Evolutionary conservation across 441 rosid genomes (phyloP), one percentile per base, ranked within the genome.

Genomic region (Populus trichocarpa): DNA sequence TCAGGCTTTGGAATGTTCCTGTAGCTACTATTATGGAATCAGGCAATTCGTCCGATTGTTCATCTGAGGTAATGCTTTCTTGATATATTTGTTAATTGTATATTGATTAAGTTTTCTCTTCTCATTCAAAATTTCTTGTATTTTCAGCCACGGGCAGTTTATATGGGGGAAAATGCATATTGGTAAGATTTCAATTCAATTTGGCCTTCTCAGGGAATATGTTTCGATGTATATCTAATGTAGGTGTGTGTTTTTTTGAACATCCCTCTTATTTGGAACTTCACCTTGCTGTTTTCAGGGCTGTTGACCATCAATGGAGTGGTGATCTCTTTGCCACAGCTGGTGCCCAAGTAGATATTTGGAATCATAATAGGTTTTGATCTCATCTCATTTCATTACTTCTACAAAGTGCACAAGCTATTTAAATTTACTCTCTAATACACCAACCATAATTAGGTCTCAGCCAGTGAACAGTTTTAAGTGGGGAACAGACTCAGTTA

Each of bases 301-400:
- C 90, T 69, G 96, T 92, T 83, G 98, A 96, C 88, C 98, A 96
- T 87, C 98, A 94, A 75, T 92, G 92, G 95, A 89, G 89, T 68
- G 90, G 98, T 68, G 97, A 96, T 22, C 89, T 90, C 57, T 94
- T 96, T 88, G 99, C 96, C 69, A 96, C 98, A 16, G 94, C 91
- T 53, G 97, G 99, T 69, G 98, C 98, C 78, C 98, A 89, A 86
- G 83, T 96, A n/a, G 98, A 96, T 80, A 86, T 94, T 87, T 96
- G 98, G 98, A 89, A 92, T 84, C 98, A 93, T 78, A 93, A 93
- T 82, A 93, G 99, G 99, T 32, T 96, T 67, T 74, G 33, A 78
- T 76, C 77, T 72, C 50, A 66, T 59, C 67, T 42, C 72, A 14
- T 63, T 64, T 70, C 40, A 32, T 40, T 50, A 28, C 14, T 71